Evolutionary conservation across 805 yeast species (phyloP).

Genomic region (Blastobotrys terrestris): DNA sequence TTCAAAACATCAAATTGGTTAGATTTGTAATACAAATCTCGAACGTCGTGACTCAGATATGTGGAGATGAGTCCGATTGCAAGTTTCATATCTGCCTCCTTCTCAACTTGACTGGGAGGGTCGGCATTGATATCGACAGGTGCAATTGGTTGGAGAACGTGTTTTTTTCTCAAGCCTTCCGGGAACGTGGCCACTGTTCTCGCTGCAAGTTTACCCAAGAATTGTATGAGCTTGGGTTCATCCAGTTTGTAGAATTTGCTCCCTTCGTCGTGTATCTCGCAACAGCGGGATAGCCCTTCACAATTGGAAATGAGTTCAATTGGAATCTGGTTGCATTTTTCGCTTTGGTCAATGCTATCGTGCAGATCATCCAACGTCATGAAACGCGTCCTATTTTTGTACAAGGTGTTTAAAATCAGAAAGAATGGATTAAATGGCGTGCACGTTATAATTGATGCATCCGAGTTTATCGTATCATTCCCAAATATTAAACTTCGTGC

Average conservation of each 20-base stretch:
- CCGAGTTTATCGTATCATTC: slow-evolving; percentile 12
- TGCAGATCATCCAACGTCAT: slow-evolving; percentile 25
- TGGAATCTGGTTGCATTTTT: slow-evolving; percentile 13
- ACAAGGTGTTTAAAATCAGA: slow-evolving; percentile 22
- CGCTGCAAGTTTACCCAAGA: slow-evolving; percentile 15
- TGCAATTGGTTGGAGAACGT: slow-evolving; percentile 15
- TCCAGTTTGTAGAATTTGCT: slow-evolving; percentile 13
- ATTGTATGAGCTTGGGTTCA: slow-evolving; percentile 15
- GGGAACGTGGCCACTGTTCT: slow-evolving; percentile 19
- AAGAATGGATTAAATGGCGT: slow-evolving; percentile 27
- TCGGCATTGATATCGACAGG: slow-evolving; percentile 13
- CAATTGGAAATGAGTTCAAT: slow-evolving; percentile 6
- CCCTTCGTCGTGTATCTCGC: slow-evolving; percentile 1
- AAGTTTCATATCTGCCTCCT: slow-evolving; percentile 15
- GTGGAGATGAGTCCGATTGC: slow-evolving; percentile 15
- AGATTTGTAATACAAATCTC: slow-evolving; percentile 7
- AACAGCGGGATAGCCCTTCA: slow-evolving; percentile 12
- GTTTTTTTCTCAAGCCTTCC: slow-evolving; percentile 10
- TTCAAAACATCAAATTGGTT: slow-evolving; percentile 22
- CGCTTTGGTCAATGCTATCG: slow-evolving; percentile 19
- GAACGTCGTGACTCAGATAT: slow-evolving; percentile 13
- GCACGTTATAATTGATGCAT: slow-evolving; percentile 21
- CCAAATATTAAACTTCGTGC: slow-evolving; percentile 10
- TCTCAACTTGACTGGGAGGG: slow-evolving; percentile 16
- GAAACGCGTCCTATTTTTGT: slow-evolving; percentile 11